These are phyloP conservation scores for Aspergillus sp. DNA, from an alignment of 2,329 filamentous ascomycete species.

Conservation along the genomic window DNA sequence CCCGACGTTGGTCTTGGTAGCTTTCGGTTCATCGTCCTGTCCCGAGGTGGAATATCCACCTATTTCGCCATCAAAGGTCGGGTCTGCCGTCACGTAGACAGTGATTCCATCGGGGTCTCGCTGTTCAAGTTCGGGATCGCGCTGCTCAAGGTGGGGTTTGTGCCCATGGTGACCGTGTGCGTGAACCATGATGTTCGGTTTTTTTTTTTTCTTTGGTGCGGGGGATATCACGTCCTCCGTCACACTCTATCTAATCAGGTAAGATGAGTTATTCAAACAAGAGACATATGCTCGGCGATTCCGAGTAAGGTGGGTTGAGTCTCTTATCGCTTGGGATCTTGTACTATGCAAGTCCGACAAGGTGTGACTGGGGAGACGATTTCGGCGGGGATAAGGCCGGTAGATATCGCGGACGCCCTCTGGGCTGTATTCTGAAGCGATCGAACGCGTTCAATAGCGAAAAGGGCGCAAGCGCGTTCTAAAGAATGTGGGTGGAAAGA, in stretches of 20 bases:
- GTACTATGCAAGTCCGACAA: neutral
- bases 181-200: slow-evolving; percentile 27
- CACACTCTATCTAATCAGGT: neutral
- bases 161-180: slow-evolving; percentile 33
- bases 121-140: slow-evolving; percentile 18
- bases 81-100: slow-evolving; percentile 53
- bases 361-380: neutral
- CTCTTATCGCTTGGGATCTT: neutral
- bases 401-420: neutral
- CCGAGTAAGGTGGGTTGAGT: neutral
- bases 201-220: neutral
- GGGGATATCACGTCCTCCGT: neutral
- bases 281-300: slow-evolving; percentile 1
- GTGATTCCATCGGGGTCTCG: slow-evolving; percentile 26
- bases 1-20: slow-evolving; percentile 20
- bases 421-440: neutral
- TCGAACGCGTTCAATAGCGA: slow-evolving; percentile 11
- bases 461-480: slow-evolving; percentile 20
- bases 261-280: neutral
- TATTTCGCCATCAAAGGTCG: slow-evolving; percentile 54
- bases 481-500: slow-evolving; percentile 23
- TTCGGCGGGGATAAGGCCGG: neutral
- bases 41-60: slow-evolving; percentile 47
- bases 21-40: slow-evolving; percentile 6
- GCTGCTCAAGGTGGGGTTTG: slow-evolving; percentile 21